These are phyloP conservation scores for Melanopsichium pennsylvanicum DNA, from an alignment of 1,284 basidiomycete genomes.

Conservation along the genomic window DNA sequence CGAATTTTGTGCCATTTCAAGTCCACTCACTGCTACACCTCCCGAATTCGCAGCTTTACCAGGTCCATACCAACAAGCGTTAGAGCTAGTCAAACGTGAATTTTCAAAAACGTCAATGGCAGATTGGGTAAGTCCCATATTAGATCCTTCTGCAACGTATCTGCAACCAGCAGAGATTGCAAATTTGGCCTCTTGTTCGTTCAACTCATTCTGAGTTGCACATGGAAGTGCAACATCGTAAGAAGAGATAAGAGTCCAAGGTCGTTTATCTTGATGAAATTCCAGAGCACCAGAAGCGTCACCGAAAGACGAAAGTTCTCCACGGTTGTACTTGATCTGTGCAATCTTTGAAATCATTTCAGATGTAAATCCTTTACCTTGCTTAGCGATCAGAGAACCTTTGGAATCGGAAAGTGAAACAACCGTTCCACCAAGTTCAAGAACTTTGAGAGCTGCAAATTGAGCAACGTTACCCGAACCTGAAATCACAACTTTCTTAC, in stretches of 20 bases:
- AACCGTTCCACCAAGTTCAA: conserved; percentile 79
- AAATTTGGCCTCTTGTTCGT: conserved; percentile 75
- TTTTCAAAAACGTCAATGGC: conserved; percentile 79
- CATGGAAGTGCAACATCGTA: conserved; percentile 77
- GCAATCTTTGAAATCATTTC: conserved; percentile 66
- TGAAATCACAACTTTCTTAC: conserved; percentile 76
- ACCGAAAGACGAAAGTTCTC: conserved; percentile 65
- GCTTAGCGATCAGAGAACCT: conserved; percentile 74
- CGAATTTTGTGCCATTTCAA: conserved; percentile 78
- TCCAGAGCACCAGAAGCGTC: conserved; percentile 35
- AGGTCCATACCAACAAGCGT: conserved; percentile 51
- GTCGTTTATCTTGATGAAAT: conserved; percentile 69
- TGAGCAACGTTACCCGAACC: conserved; percentile 77
- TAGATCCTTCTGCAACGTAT: conserved; percentile 81
- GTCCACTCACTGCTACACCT: conserved; percentile 72
- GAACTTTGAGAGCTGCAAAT: conserved; percentile 80
- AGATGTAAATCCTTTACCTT: conserved; percentile 67
- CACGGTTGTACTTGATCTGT: conserved; percentile 75
- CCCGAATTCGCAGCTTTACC: conserved; percentile 61
- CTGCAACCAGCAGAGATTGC: conserved; percentile 76
- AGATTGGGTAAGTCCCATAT: conserved; percentile 69
- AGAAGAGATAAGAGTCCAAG: conserved; percentile 76
- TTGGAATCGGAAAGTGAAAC: conserved; percentile 82
- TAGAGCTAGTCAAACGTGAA: conserved; percentile 69
- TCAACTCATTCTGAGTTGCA: conserved; percentile 82